Base-by-base conservation (phyloP, 805 yeast genomes). In the Wickerhamiella sorbophila region DNA sequence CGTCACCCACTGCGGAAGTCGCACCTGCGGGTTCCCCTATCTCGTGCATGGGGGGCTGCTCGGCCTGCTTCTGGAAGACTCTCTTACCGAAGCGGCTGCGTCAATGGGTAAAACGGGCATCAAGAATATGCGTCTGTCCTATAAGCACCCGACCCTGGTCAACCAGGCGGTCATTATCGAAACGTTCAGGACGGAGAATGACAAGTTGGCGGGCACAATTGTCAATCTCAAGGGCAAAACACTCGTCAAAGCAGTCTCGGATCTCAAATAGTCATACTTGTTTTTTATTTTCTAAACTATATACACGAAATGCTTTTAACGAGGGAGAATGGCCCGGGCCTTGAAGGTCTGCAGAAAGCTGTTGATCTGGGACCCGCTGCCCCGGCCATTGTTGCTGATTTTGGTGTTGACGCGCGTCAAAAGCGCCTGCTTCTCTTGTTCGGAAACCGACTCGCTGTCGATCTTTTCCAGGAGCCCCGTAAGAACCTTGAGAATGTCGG, bases 1-100 rank as follows among this genome's bases (percentile, higher is more conserved):
- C 0, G 68, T 85, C 4, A 66, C 83, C 20, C 93, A 84, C 55
- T 67, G 80, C 40, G 95, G 96, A 0, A 74, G 78, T 54, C 71
- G 71, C 46, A 59, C 86, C 17, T 77, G 88, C 34, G 96, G 96
- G 1, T 86, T 79, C 56, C 96, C 95, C 2, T 78, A 83, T 51
- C 61, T 87, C 16, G 71, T 84, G 2, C 96, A 86, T 56, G 96
- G 96, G 3, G 96, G 96, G 0, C 72, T 87, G 22, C 57, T 86
- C 24, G 93, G 87, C 6, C 77, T 93, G 0, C 63, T 86, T 1
- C 62, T 85, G 26, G 91, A 84, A 53, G 94, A 86, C 50, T 69
- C 80, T 5, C 70, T 78, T 62, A 76, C 77, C 48, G 67, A 77
- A 40, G 64, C 69, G 44, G 74, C 45, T 3, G 17, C 4, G 17